Evolutionary conservation across 495 filamentous ascomycete species (phyloP).

Genomic region (Neurospora cerealis): DNA sequence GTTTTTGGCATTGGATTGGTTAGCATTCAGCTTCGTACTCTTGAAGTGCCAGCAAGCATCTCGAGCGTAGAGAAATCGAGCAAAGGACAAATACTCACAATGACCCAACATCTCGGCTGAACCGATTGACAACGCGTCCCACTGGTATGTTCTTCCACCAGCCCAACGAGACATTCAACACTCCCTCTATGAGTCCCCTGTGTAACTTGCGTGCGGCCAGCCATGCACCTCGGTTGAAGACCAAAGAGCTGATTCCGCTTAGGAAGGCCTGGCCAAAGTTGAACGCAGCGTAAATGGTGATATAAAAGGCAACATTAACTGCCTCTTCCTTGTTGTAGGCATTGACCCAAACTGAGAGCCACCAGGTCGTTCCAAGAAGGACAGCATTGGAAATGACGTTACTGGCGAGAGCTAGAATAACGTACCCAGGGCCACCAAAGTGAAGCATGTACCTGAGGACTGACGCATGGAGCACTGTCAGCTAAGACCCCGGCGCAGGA

Average conservation of each 20-base stretch:
- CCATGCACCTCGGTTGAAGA: constrained; percentile 34
- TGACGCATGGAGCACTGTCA: neutral
- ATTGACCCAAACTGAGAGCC: constrained; percentile 46
- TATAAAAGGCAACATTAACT: constrained; percentile 25
- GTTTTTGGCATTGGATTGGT: neutral
- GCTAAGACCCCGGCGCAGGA: neutral
- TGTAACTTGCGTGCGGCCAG: constrained; percentile 37
- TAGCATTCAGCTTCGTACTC: neutral
- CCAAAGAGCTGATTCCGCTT: constrained; percentile 19
- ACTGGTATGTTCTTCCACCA: constrained; percentile 48
- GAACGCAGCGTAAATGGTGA: constrained; percentile 26
- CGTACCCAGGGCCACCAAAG: constrained; percentile 25
- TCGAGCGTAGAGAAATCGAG: neutral
- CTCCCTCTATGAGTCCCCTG: constrained; percentile 29
- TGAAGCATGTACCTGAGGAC: constrained; percentile 30
- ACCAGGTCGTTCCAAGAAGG: constrained; percentile 24
- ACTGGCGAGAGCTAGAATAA: constrained; percentile 18
- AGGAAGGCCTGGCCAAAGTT: constrained; percentile 24
- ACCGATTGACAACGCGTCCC: constrained; percentile 48
- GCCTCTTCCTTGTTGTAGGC: constrained; percentile 25
- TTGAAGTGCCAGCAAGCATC: neutral
- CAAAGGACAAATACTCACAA: constrained; percentile 14
- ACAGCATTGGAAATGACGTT: constrained; percentile 18
- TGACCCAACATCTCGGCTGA: constrained; percentile 41
- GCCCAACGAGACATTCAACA: constrained; percentile 41